Conservation (phyloP, 257 asterid species). For the Ophiorrhiza pumila region DNA sequence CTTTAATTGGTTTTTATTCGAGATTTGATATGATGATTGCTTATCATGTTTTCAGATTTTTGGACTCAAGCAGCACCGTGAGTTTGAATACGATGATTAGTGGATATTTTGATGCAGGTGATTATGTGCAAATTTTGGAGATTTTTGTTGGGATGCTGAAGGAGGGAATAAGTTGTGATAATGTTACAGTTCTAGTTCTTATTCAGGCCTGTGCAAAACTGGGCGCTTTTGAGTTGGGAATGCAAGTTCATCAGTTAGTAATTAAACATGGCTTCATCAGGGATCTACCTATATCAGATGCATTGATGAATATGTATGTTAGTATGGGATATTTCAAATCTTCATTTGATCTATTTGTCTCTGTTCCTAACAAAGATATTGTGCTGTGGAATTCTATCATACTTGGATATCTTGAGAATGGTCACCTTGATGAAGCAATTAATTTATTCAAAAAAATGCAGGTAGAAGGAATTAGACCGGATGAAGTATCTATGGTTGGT, state of each 20-base stretch:
- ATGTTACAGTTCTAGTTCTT: slow-evolving; percentile 21
- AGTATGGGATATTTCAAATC: slow-evolving; percentile 18
- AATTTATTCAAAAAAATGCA: slow-evolving; percentile 17
- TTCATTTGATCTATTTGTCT: slow-evolving; percentile 17
- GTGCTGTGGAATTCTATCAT: slow-evolving; percentile 30
- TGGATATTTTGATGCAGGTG: slow-evolving; percentile 25
- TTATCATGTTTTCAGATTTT: slow-evolving; percentile 10
- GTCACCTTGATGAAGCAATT: slow-evolving; percentile 23
- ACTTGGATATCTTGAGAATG: slow-evolving; percentile 18
- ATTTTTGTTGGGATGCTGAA: slow-evolving; percentile 21
- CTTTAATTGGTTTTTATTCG: slow-evolving; percentile 31
- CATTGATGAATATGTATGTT: slow-evolving; percentile 21
- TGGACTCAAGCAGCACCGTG: slow-evolving; percentile 16
- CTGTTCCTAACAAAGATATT: slow-evolving; percentile 15
- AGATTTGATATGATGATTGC: slow-evolving; percentile 18
- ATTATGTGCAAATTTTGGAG: slow-evolving; percentile 10
- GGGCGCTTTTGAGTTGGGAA: slow-evolving; percentile 17
- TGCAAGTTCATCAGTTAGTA: slow-evolving; percentile 28
- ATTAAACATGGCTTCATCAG: slow-evolving; percentile 13
- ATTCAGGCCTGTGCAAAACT: slow-evolving; percentile 25
- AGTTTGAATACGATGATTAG: slow-evolving; percentile 28
- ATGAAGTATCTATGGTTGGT: slow-evolving; percentile 22
- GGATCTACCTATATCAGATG: slow-evolving; percentile 19
- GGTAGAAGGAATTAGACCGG: slow-evolving; percentile 16
- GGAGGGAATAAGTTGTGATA: slow-evolving; percentile 18